phyloP scores from a whole-genome alignment of 352 stramenopile genomes.

The Detonula confervacea region DNA sequence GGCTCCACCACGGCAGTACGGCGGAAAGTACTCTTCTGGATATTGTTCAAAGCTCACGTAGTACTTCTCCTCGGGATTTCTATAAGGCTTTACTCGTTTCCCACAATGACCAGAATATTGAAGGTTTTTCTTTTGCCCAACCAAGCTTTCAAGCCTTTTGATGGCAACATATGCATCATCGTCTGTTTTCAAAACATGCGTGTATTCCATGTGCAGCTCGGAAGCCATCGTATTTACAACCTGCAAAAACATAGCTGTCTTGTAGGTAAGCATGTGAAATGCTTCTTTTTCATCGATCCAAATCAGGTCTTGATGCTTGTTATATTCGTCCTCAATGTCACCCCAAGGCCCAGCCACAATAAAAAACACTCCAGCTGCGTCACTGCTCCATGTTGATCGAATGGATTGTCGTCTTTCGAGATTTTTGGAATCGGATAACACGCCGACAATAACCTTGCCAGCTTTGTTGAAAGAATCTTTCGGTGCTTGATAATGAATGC shows the following conservation, averaged over 20 bases:
- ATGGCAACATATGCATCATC: too few species aligned
- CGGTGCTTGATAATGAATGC: background rate
- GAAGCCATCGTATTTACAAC: background rate
- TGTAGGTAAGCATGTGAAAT: background rate
- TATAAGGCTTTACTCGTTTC: background rate
- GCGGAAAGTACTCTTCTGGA: background rate
- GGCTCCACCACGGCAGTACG: background rate
- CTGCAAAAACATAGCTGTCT: background rate
- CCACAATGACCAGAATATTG: background rate
- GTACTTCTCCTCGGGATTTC: background rate
- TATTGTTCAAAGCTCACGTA: background rate
- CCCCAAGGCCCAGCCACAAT: conserved; percentile 9
- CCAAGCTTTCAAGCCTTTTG: too few species aligned
- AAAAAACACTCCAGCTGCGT: background rate
- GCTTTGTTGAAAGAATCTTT: too few species aligned
- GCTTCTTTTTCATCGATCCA: conserved; percentile 13
- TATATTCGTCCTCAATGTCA: conserved; percentile 4
- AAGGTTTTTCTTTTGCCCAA: too few species aligned
- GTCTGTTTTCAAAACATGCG: background rate
- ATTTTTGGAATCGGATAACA: background rate
- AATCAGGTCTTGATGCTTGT: background rate
- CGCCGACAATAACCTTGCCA: background rate
- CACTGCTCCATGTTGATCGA: conserved; percentile 3
- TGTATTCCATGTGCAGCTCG: background rate
- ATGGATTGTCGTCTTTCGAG: background rate